Percentiles rank a stretch among this genome's conserved stretches.
These are phyloP conservation scores for Fusarium secorum DNA, from an alignment of 2,329 filamentous ascomycete species.

Conservation along the genomic window DNA sequence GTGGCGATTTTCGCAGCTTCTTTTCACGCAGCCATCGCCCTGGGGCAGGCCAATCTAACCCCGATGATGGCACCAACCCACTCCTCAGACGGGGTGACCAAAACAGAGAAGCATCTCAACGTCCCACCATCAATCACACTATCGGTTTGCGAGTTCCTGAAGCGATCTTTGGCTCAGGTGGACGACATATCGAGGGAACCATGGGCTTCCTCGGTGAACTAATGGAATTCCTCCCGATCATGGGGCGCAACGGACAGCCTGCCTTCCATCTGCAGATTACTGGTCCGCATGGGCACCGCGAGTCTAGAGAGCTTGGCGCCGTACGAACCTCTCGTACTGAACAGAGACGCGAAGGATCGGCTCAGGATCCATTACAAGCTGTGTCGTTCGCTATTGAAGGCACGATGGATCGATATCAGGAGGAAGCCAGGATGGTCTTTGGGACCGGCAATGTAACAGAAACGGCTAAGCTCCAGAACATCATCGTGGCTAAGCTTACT, in stretches of 20 bases:
- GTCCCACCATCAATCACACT: constrained; percentile 58
- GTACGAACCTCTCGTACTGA: constrained; percentile 56
- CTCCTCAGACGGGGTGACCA: constrained; percentile 72
- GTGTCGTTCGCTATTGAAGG: constrained; percentile 76
- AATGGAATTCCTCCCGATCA: constrained; percentile 61
- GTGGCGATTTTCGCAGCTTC: constrained; percentile 60
- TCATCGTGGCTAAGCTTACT: constrained; percentile 76
- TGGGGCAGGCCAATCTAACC: constrained; percentile 61
- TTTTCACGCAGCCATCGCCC: constrained; percentile 62
- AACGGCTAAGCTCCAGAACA: constrained; percentile 72
- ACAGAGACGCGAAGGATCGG: constrained; percentile 55
- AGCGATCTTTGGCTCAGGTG: constrained; percentile 52
- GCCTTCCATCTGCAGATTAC: constrained; percentile 69
- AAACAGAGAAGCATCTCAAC: constrained; percentile 56
- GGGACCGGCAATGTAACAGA: constrained; percentile 69
- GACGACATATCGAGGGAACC: constrained; percentile 56
- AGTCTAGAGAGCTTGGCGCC: constrained; percentile 58
- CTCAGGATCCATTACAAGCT: constrained; percentile 74
- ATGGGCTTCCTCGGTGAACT: constrained; percentile 65
- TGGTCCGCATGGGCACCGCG: constrained; percentile 56
- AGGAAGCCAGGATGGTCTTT: constrained; percentile 89
- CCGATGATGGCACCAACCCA: constrained; percentile 87
- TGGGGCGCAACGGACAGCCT: constrained; percentile 56
- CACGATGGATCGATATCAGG: constrained; percentile 83
- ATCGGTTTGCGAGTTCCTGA: constrained; percentile 62